Conservation (phyloP, 257 asterid genomes). For the Ilex asprella region DNA sequence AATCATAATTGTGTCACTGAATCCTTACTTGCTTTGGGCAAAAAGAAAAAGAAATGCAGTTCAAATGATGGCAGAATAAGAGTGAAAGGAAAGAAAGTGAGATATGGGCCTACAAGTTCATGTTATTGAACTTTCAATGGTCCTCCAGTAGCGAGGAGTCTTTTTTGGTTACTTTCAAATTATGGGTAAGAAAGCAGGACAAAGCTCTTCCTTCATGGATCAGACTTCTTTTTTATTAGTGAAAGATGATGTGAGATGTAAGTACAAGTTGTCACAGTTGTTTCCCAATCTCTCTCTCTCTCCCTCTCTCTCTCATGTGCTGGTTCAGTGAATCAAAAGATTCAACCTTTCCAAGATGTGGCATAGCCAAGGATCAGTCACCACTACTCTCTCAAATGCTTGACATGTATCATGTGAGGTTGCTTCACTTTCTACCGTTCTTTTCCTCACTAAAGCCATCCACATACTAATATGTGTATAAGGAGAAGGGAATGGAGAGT, state of each 20-base stretch:
- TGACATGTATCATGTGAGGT: too few species aligned
- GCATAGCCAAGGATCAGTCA: too few species aligned
- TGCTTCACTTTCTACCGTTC: too few species aligned
- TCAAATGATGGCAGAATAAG: constrained; percentile 13
- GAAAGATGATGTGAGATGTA: constrained; percentile 18
- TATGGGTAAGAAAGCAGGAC: background rate
- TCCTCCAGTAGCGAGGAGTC: constrained; percentile 2
- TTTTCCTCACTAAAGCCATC: too few species aligned
- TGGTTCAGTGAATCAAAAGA: too few species aligned
- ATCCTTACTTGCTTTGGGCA: constrained; percentile 8
- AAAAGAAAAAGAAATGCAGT: constrained; percentile 10
- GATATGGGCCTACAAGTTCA: constrained; percentile 1
- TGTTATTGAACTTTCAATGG: constrained; percentile 11
- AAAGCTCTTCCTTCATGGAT: background rate
- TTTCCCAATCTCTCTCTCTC: constrained; percentile 5
- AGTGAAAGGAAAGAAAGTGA: background rate
- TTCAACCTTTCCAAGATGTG: too few species aligned
- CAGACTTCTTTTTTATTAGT: background rate
- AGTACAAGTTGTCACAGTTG: constrained; percentile 14
- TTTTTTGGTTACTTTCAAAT: background rate
- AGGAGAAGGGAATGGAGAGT: too few species aligned
- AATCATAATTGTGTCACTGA: background rate
- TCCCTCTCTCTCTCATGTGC: too few species aligned
- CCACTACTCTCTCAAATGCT: too few species aligned
- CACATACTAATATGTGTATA: too few species aligned